These are phyloP conservation scores for Candida coleopterorum DNA, from an alignment of 805 yeast species.

Conservation along the genomic window DNA sequence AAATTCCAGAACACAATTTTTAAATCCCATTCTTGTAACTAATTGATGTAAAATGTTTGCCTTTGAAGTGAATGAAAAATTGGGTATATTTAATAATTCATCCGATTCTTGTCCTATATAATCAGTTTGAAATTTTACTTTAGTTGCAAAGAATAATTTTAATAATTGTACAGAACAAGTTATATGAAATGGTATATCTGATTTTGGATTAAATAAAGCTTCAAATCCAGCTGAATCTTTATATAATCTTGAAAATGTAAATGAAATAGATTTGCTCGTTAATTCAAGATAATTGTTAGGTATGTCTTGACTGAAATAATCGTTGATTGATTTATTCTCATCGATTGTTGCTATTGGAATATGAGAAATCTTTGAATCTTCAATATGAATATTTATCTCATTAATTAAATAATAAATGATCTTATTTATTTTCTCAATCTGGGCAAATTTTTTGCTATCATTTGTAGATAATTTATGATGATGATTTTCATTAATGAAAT, in stretches of 20 bases:
- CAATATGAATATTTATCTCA: slow-evolving; percentile 23
- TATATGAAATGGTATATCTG: slow-evolving; percentile 31
- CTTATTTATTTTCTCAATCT: slow-evolving; percentile 13
- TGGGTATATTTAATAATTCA: slow-evolving; percentile 33
- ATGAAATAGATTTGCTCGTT: slow-evolving; percentile 20
- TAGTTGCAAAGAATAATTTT: slow-evolving; percentile 18
- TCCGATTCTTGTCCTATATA: slow-evolving; percentile 12
- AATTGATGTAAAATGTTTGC: slow-evolving; percentile 31
- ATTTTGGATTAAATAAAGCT: slow-evolving; percentile 26
- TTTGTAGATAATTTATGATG: not conserved
- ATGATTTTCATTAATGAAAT: slow-evolving; percentile 1
- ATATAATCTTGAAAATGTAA: slow-evolving; percentile 18
- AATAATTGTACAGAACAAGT: slow-evolving; percentile 30
- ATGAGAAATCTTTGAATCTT: slow-evolving; percentile 21
- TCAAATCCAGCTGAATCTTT: slow-evolving; percentile 35
- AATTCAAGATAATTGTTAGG: slow-evolving; percentile 23
- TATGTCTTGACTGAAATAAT: slow-evolving; percentile 15
- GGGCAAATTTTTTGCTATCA: slow-evolving; percentile 2
- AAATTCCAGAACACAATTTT: slow-evolving; percentile 32
- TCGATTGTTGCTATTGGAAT: slow-evolving; percentile 27
- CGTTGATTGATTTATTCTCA: slow-evolving; percentile 16
- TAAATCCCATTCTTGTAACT: slow-evolving; percentile 31
- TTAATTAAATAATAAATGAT: slow-evolving; percentile 19
- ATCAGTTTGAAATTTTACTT: slow-evolving; percentile 3
- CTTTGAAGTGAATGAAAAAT: slow-evolving; percentile 28